Evolutionary conservation across 1,284 basidiomycete species (phyloP).

Genomic region (Hypsizygus ulmarius): DNA sequence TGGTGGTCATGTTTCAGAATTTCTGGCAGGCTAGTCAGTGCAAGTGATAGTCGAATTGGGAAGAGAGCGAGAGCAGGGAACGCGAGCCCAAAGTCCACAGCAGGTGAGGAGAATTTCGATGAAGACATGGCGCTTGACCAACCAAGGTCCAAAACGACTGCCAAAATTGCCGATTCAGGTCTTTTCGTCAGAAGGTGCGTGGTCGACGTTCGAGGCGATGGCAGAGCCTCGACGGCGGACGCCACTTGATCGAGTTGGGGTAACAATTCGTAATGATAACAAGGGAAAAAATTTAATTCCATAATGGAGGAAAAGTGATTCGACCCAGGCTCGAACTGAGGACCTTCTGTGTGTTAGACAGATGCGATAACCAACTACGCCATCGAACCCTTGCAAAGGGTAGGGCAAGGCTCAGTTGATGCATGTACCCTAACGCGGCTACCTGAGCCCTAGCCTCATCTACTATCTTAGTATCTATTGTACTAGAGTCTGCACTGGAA

Average conservation of each 20-base stretch:
- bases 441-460: too few relatives aligned
- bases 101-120: slow-evolving; percentile 1
- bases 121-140: slow-evolving; percentile 14
- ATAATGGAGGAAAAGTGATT: slow-evolving; percentile 12
- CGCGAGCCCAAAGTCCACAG: slow-evolving; percentile 18
- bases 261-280: too few relatives aligned
- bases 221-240: too few relatives aligned
- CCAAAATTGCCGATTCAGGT: too few relatives aligned
- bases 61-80: slow-evolving; percentile 42
- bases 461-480: too few relatives aligned
- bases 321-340: slow-evolving; percentile 21
- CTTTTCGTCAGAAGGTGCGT: too few relatives aligned
- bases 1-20: slow-evolving; percentile 65
- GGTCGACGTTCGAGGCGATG: too few relatives aligned
- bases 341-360: slow-evolving; percentile 39
- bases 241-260: too few relatives aligned
- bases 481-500: too few relatives aligned
- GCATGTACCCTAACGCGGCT: too few relatives aligned
- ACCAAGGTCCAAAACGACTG: too few relatives aligned
- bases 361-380: slow-evolving; percentile 82
- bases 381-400: slow-evolving; percentile 39
- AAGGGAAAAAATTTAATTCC: not conserved
- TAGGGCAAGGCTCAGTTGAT: too few relatives aligned
- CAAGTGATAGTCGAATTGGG: slow-evolving; percentile 46
- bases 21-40: slow-evolving; percentile 45